These are phyloP conservation scores for Pezicula carpinea DNA, from an alignment of 2,329 filamentous ascomycete genomes.

Conservation along the genomic window DNA sequence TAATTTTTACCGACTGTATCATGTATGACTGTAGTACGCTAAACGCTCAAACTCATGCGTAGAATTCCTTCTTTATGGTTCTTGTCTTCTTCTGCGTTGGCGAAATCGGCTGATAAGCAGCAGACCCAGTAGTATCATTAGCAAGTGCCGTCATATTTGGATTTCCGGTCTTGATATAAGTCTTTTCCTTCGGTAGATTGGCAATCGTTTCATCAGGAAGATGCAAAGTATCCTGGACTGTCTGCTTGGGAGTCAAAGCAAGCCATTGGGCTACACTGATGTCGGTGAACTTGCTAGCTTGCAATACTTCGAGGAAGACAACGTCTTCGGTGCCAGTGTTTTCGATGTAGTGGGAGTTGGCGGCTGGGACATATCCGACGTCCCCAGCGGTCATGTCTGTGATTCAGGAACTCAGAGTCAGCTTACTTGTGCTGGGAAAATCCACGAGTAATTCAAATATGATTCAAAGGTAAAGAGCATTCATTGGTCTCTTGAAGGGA, in stretches of 20 bases:
- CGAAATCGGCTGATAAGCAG: slow-evolving; percentile 10
- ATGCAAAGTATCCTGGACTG: slow-evolving; percentile 24
- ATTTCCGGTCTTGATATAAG: slow-evolving; percentile 37
- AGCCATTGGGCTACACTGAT: slow-evolving; percentile 55
- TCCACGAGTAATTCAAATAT: no score
- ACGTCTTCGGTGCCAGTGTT: slow-evolving; percentile 54
- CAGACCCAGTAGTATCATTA: slow-evolving; percentile 13
- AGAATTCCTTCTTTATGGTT: background rate
- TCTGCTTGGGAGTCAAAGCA: slow-evolving; percentile 33
- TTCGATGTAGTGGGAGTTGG: slow-evolving; percentile 55
- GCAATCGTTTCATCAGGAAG: slow-evolving; percentile 33
- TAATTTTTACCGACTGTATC: no score
- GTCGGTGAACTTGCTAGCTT: slow-evolving; percentile 38
- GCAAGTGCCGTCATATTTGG: slow-evolving; percentile 19
- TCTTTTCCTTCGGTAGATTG: slow-evolving; percentile 36
- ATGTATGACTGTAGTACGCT: no score
- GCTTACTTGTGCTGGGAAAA: no score
- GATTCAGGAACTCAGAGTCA: no score
- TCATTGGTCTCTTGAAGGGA: no score
- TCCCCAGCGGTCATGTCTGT: slow-evolving; percentile 56
- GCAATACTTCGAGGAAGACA: slow-evolving; percentile 55
- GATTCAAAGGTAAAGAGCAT: no score
- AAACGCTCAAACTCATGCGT: no score
- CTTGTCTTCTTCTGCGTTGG: background rate
- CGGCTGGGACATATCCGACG: slow-evolving; percentile 53